phyloP scores from a whole-genome alignment of 2,329 filamentous ascomycete genomes.

The Nemania abortiva region DNA sequence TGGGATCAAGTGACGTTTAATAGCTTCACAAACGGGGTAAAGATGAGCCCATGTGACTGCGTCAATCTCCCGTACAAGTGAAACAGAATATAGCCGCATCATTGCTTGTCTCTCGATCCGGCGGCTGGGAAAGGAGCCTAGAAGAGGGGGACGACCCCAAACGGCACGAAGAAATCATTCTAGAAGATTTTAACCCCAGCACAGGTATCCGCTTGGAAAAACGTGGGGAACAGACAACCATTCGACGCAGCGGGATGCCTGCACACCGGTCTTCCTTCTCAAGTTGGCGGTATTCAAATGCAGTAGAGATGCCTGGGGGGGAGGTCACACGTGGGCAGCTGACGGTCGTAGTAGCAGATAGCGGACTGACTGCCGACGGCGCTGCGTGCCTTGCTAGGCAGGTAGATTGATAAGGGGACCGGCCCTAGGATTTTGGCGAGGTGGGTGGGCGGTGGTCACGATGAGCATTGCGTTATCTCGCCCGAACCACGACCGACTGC shows the following conservation, averaged over 20 bases:
- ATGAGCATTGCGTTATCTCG: slow-evolving; percentile 29
- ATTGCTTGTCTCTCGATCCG: slow-evolving; percentile 38
- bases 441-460: slow-evolving; percentile 31
- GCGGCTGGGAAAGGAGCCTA: slow-evolving; percentile 35
- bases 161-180: slow-evolving; percentile 44
- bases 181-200: slow-evolving; percentile 47
- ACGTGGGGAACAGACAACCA: slow-evolving; percentile 47
- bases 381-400: slow-evolving; percentile 38
- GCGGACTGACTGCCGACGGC: slow-evolving; percentile 33
- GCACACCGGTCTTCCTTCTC: slow-evolving; percentile 40
- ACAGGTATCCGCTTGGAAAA: slow-evolving; percentile 46
- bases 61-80: slow-evolving; percentile 36
- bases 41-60: slow-evolving; percentile 39
- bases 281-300: slow-evolving; percentile 31
- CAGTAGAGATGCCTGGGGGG: slow-evolving; percentile 23
- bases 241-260: slow-evolving; percentile 35
- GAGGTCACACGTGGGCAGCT: slow-evolving; percentile 40
- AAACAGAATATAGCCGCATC: slow-evolving; percentile 40
- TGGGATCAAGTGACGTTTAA: slow-evolving; percentile 39
- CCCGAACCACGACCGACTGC: slow-evolving; percentile 30
- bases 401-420: slow-evolving; percentile 38
- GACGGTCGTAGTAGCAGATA: slow-evolving; percentile 28
- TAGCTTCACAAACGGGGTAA: slow-evolving; percentile 33
- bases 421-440: slow-evolving; percentile 31
- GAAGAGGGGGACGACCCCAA: slow-evolving; percentile 35